Conservation (phyloP, 2,329 filamentous ascomycete species). For the Trichoderma harzianum region DNA sequence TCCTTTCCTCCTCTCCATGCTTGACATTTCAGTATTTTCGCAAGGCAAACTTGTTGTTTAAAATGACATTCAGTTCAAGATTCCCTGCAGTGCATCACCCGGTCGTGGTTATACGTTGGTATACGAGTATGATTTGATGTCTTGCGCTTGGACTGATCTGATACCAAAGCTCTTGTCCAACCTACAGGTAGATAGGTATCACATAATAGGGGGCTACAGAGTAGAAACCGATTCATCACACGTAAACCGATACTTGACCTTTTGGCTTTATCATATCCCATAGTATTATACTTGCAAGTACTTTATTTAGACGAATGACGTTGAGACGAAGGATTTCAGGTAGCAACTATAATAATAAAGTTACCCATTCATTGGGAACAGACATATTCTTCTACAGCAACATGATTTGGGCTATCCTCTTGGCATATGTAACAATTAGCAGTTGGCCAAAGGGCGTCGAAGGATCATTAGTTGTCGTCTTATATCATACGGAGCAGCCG, state of each 20-base stretch:
- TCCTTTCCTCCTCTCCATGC: not conserved
- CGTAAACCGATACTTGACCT: not conserved
- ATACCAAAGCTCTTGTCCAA: not conserved
- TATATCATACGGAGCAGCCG: not conserved
- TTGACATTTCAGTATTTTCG: not conserved
- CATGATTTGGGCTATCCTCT: not conserved
- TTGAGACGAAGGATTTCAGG: not conserved
- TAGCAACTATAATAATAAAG: not conserved
- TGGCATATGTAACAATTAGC: not conserved
- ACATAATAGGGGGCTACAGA: not conserved
- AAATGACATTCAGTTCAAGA: not conserved
- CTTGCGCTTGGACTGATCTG: not conserved
- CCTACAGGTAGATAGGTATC: not conserved
- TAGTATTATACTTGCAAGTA: not conserved
- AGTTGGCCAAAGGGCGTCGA: not conserved
- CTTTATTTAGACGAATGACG: not conserved
- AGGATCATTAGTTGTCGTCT: not conserved
- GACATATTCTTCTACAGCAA: not conserved
- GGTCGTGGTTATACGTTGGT: no score
- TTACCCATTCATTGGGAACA: not conserved
- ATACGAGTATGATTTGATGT: not conserved
- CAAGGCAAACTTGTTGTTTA: not conserved
- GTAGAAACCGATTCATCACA: fast-evolving
- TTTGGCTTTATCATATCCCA: not conserved
- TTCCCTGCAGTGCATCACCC: not conserved